phyloP scores from a whole-genome alignment of 805 yeast species.

The Barnettozyma salicaria region DNA sequence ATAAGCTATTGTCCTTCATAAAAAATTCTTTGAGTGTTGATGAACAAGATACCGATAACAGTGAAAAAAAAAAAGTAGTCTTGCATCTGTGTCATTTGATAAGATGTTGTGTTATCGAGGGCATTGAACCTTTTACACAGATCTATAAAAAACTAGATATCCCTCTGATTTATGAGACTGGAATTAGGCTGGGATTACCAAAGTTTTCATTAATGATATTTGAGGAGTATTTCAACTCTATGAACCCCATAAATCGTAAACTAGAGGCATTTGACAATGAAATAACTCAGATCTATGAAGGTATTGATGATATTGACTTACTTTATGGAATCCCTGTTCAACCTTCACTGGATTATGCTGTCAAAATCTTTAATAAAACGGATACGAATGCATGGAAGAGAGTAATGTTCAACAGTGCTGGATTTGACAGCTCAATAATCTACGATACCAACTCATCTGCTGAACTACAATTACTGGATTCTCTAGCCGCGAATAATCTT shows the following conservation, averaged over 20 bases:
- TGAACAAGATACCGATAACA: not conserved
- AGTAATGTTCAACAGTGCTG: conserved; percentile 51
- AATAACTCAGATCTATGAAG: conserved; percentile 36
- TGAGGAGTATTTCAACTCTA: conserved; percentile 28
- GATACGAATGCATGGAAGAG: conserved; percentile 33
- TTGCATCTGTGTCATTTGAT: conserved; percentile 26
- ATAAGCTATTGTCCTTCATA: conserved; percentile 1
- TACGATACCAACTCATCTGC: conserved; percentile 9
- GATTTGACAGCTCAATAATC: conserved; percentile 40
- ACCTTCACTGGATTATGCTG: conserved; percentile 47
- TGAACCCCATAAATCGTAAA: conserved; percentile 3
- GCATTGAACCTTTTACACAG: conserved; percentile 13
- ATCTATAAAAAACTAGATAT: conserved; percentile 23
- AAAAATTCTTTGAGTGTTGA: not conserved
- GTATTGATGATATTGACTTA: conserved; percentile 58
- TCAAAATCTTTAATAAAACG: conserved; percentile 33
- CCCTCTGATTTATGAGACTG: conserved; percentile 15
- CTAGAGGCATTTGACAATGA: conserved; percentile 8
- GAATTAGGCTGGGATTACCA: conserved; percentile 21
- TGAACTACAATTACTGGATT: conserved; percentile 24
- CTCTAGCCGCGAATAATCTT: conserved; percentile 47
- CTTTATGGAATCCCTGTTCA: conserved; percentile 58
- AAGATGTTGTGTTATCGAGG: conserved; percentile 8
- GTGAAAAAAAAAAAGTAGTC: conserved; percentile 11
- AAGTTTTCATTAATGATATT: conserved; percentile 31